Evolutionary conservation across 2,329 filamentous ascomycete genomes (phyloP), one percentile per base, ranked within the genome.

Genomic region (Coniochaeta sp.): DNA sequence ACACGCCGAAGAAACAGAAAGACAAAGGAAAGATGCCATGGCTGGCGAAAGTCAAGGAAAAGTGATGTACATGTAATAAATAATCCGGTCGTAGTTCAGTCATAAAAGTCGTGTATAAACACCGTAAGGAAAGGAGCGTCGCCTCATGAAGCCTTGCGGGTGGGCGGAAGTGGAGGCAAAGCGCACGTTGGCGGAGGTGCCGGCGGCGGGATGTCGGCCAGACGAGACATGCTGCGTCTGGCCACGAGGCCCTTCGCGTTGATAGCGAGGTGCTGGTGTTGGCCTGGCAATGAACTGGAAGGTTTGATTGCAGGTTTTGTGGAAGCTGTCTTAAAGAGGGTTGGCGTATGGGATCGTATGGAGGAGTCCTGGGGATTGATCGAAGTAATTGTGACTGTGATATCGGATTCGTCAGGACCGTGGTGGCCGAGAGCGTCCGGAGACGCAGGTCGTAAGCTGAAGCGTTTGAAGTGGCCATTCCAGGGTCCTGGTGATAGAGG

Each of bases 151-250:
- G 51, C 47, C 28, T 65, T 69, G 40, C 60, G 65, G 4, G 2
- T 3, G 3, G 28, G 26, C 45, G 77, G 78, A 33, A 81, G 70
- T 0, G 79, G 78, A 16, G 79, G 79, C 20, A 82, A 68, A 13
- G 78, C 77, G 56, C 73, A 74, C 10, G 68, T 79, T 22, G 79
- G 79, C 5, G 79, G 79, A 6, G 79, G 79, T 13, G 70, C 75
- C 14, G 73, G 77, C 1, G 78, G 78, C 27, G 77, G 77, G 1
- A 74, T 75, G 12, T 75, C 71, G 1, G 65, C 65, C 32, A 79
- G 65, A 24, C 78, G 74, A 6, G 77, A 72, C 71, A 79, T 72
- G 63, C 77, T 80, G 51, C 72, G 69, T 24, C 75, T 68, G 50
- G 68, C 70, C 24, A 56, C 30, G 5, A 57, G 51, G 13, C 47